Evolutionary conservation across 1,284 basidiomycete species (phyloP).

Genomic region (Bjerkandera adusta): DNA sequence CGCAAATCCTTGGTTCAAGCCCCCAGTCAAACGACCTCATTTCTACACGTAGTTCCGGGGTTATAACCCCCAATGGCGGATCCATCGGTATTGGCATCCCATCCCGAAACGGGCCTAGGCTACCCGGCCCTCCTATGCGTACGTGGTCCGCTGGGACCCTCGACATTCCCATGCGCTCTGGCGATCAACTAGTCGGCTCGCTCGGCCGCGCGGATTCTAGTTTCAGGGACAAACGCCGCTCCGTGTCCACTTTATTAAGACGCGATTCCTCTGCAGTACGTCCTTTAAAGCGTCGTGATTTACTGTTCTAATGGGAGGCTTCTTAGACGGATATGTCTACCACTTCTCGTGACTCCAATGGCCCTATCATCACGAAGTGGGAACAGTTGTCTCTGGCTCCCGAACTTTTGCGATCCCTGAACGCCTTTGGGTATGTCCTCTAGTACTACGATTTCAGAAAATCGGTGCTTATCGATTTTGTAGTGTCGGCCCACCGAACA

Average conservation of each 20-base stretch:
- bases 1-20: constrained; percentile 8
- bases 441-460: too few relatives aligned
- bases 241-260: constrained; percentile 63
- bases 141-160: constrained; percentile 81
- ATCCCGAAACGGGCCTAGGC: constrained; percentile 48
- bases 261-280: constrained; percentile 75
- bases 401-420: constrained; percentile 86
- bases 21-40: constrained; percentile 10
- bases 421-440: constrained; percentile 84
- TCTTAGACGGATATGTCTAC: constrained; percentile 15
- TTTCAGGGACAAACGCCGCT: constrained; percentile 70
- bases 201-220: constrained; percentile 30
- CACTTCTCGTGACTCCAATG: constrained; percentile 65
- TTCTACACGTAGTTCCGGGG: constrained; percentile 2
- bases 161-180: constrained; percentile 62
- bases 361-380: constrained; percentile 94
- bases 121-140: constrained; percentile 67
- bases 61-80: constrained; percentile 32
- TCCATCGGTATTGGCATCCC: constrained; percentile 57
- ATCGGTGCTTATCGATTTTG: constrained; percentile 10
- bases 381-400: constrained; percentile 87
- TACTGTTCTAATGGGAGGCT: constrained; percentile 6
- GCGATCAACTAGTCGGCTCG: constrained; percentile 27
- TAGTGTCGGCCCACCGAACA: constrained; percentile 96
- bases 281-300: constrained; percentile 16